Percentiles rank a stretch among this genome's conserved stretches.
Evolutionary conservation across 1,284 basidiomycete genomes (phyloP).

Genomic region (Ustilago nuda): DNA sequence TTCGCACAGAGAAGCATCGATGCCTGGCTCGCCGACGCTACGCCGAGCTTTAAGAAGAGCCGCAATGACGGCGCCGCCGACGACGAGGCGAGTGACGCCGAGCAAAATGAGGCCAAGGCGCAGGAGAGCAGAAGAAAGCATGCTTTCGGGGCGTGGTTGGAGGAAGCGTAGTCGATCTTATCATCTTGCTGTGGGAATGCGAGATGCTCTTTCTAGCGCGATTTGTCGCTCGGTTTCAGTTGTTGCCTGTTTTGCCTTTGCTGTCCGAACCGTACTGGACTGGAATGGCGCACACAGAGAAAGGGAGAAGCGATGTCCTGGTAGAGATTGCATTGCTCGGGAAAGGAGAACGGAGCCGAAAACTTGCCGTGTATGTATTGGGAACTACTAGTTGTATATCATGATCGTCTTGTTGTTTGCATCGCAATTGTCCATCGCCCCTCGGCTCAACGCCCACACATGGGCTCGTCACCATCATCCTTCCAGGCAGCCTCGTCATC

Average conservation of each 20-base stretch:
- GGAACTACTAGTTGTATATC: conserved; percentile 1
- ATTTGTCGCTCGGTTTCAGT: too few relatives aligned
- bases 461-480: conserved; percentile 35
- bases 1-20: conserved; percentile 87
- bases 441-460: conserved; percentile 19
- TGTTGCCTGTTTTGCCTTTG: too few relatives aligned
- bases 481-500: conserved; percentile 26
- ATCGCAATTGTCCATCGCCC: background rate
- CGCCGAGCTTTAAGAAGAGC: conserved; percentile 82
- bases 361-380: background rate
- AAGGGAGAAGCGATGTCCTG: too few relatives aligned
- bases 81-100: conserved; percentile 9
- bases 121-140: conserved; percentile 22
- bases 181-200: background rate
- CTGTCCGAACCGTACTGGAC: too few relatives aligned
- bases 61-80: conserved; percentile 54
- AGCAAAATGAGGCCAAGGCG: background rate
- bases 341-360: background rate
- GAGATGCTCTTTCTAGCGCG: background rate
- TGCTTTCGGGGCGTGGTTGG: conserved; percentile 34
- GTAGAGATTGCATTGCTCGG: too few relatives aligned
- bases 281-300: too few relatives aligned
- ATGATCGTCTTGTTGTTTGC: background rate
- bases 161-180: background rate
- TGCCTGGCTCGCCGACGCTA: conserved; percentile 83